Evolutionary conservation across 2,329 filamentous ascomycete species (phyloP).

Genomic region (Knufia fluminis): DNA sequence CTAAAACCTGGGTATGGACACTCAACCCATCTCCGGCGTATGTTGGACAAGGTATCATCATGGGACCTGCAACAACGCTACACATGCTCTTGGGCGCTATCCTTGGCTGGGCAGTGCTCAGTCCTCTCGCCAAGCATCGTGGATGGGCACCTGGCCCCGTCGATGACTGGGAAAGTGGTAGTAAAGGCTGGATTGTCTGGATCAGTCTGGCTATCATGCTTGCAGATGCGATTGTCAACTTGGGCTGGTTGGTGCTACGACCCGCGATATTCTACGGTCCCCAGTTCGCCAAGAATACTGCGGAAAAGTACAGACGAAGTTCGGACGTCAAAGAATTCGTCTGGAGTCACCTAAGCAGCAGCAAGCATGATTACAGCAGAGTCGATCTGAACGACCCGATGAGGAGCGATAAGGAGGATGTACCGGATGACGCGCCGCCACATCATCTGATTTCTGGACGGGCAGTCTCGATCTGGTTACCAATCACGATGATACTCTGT

Average conservation of each 20-base stretch:
- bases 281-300: slow-evolving; percentile 22
- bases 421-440: slow-evolving; percentile 68
- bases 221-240: slow-evolving; percentile 79
- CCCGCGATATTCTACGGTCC: slow-evolving; percentile 48
- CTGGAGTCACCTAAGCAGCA: slow-evolving; percentile 4
- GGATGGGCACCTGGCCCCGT: slow-evolving; percentile 88
- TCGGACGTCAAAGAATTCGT: slow-evolving; percentile 18
- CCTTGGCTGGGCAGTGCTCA: slow-evolving; percentile 82
- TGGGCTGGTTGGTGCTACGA: slow-evolving; percentile 65
- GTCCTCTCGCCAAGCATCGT: slow-evolving; percentile 72
- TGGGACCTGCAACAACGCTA: slow-evolving; percentile 89
- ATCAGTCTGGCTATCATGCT: slow-evolving; percentile 93
- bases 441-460: slow-evolving; percentile 69
- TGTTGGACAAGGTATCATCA: slow-evolving; percentile 94
- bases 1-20: slow-evolving; percentile 82
- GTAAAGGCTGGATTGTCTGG: slow-evolving; percentile 99
- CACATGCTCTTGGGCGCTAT: slow-evolving; percentile 91
- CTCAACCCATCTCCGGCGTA: slow-evolving; percentile 96
- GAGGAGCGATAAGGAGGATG: slow-evolving; percentile 27
- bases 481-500: slow-evolving; percentile 69
- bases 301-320: slow-evolving; percentile 14
- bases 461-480: slow-evolving; percentile 64
- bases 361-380: slow-evolving; percentile 2
- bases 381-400: slow-evolving; percentile 7
- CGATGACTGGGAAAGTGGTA: slow-evolving; percentile 80